Base-by-base conservation (phyloP, 2,329 filamentous ascomycete genomes). In the Tricladium varicosporioides region DNA sequence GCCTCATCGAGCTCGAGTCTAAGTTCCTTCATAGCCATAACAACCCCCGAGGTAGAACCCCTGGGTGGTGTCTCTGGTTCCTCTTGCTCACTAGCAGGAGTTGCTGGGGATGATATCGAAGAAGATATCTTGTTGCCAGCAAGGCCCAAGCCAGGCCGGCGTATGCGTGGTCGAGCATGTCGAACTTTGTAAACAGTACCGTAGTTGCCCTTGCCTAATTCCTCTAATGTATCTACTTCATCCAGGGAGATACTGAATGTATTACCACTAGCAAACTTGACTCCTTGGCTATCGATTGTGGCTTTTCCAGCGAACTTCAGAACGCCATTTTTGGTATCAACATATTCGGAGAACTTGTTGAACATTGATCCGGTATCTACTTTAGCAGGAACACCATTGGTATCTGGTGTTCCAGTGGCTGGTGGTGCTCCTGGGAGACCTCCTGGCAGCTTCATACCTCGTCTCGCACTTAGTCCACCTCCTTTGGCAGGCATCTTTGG, bases 21-120 rank as follows among this genome's bases (percentile, higher is more conserved):
- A 67, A 99, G 95, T 74, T 99, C 94, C 73, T 99, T 99, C 94
- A 99, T 99, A 13, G 94, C 94, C 94, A 99, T 97, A 58, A 96
- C 80, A 50, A 89, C 83, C 15, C 93, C 92, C 0, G 86, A 86
- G 0, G 78, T 78, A 45, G 82, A 84, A 4, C 75, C 76, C 49
- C 60, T 65, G n/a, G 70, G 68, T 48, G 64, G 72, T 19, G 63
- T 56, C 13, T 72, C 70, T 11, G 64, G 10, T 10, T 70, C 68
- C 2, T 71, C 64, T 5, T 65, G 58, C 10, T 74, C 63, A 7
- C 68, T 19, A 1, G 69, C 67, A 8, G 69, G 65, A 7, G 73
- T 69, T 16, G 76, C 72, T 15, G 75, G 72, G 16, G 74, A 63
- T 18, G 72, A 64, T 5, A 65, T 67, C 5, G 53, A 49, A 2